Percentiles rank a stretch among this genome's conserved stretches.
Evolutionary conservation across 352 stramenopile genomes (phyloP).

Genomic region (Globisporangium alternatum): DNA sequence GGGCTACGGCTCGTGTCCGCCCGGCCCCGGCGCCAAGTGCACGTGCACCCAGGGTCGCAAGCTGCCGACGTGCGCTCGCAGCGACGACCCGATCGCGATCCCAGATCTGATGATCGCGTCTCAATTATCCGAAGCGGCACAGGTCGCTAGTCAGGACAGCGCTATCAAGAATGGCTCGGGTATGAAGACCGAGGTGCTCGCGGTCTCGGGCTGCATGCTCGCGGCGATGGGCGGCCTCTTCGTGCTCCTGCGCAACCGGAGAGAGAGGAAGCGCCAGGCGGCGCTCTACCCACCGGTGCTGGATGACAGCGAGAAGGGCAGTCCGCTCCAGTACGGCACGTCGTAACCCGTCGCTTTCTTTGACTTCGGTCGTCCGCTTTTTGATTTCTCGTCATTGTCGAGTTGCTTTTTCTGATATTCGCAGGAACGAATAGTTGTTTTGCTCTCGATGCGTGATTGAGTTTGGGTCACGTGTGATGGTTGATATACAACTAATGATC

Average conservation of each 20-base stretch:
- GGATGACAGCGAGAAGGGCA: neutral
- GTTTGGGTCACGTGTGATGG: too few species aligned
- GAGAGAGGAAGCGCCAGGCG: conserved; percentile 8
- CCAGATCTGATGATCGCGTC: neutral
- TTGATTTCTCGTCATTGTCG: too few species aligned
- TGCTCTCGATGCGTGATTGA: too few species aligned
- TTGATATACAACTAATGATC: too few species aligned
- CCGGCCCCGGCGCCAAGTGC: conserved; percentile 64
- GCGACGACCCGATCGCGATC: conserved; percentile 28
- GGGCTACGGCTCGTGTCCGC: conserved; percentile 59
- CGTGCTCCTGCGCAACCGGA: neutral
- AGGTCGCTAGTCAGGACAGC: neutral
- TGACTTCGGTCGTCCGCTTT: too few species aligned
- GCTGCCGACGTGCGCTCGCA: conserved; percentile 39
- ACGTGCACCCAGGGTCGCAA: conserved; percentile 41
- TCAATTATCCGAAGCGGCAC: neutral
- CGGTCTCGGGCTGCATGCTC: conserved; percentile 2
- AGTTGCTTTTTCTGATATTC: too few species aligned
- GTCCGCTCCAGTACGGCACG: conserved; percentile 11
- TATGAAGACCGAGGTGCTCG: conserved; percentile 1
- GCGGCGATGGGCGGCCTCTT: conserved; percentile 8
- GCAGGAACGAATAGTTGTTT: too few species aligned
- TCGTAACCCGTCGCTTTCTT: neutral
- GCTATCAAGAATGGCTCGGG: too few species aligned
- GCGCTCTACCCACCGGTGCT: conserved; percentile 10